Evolutionary conservation across 306 rosid species (phyloP), one percentile per base, ranked within the genome.

Genomic region (Citrullus amarus): DNA sequence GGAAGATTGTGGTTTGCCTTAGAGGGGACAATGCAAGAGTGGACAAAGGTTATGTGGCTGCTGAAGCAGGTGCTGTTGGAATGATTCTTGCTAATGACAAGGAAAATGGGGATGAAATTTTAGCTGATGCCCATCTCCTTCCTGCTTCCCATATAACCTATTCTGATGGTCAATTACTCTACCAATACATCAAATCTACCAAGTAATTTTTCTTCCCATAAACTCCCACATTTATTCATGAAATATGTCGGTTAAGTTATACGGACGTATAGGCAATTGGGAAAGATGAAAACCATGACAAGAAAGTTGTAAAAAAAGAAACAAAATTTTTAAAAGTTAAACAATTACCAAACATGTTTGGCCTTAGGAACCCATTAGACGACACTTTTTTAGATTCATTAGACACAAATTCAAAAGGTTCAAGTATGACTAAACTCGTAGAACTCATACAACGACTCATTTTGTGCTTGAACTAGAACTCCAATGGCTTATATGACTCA

Each of bases 401-500:
- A 51, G 56, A 51, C 56, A 51, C 56, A 15, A 51, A 51, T n/a
- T 4, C 15, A 4, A 15, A 51, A 53, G 7, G 7, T 16, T 53
- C 20, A 16, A 6, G 2, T 48, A 48, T 16, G 9, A 54, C 3
- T 1, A 54, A 54, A 54, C 56, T 51, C 2, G 8, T 17, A 5
- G 3, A 20, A 34, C 46, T 78, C 10, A 41, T 72, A 17, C 2
- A 2, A 12, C 17, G 14, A 0, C 28, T 25, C 28, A 14, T 30
- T 13, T 18, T 39, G 13, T 17, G 12, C 14, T 62, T 17, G 25
- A 38, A 39, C 51, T 74, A 91, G 94, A 81, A 76, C 1, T 43
- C 93, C 97, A 0, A 3, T 48, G 79, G 93, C 94, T 76, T 62
- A 9, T 78, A 71, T 91, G 12, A 82, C 88, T 57, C 60, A 1